Evolutionary conservation across 306 rosid species (phyloP).

Genomic region (Corylus avellana): DNA sequence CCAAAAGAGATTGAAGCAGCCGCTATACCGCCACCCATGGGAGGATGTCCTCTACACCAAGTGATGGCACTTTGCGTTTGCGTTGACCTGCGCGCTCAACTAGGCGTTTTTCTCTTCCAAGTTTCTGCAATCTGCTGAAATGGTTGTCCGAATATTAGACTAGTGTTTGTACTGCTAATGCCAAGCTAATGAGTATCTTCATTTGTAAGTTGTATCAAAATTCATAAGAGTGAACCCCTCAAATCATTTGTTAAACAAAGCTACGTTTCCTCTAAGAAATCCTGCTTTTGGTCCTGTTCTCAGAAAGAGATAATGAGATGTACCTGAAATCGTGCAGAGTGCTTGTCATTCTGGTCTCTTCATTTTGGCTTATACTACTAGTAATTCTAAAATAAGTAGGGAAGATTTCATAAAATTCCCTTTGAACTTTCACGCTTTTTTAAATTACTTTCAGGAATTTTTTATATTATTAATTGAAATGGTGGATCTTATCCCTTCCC

Average conservation of each 20-base stretch:
- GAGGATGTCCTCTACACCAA: constrained; percentile 98
- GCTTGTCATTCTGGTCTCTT: no score
- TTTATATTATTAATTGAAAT: no score
- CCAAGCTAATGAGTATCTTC: constrained; percentile 24
- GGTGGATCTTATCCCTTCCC: no score
- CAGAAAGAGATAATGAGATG: no score
- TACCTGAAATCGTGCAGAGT: no score
- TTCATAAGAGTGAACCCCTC: constrained; percentile 31
- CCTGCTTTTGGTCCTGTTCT: background rate
- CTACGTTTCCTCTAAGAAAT: background rate
- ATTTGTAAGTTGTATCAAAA: constrained; percentile 46
- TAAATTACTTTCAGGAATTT: no score
- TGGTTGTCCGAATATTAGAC: constrained; percentile 35
- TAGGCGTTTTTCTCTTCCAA: constrained; percentile 21
- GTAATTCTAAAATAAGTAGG: no score
- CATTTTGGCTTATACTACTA: no score
- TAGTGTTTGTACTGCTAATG: constrained; percentile 48
- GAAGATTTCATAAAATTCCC: no score
- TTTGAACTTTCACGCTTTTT: no score
- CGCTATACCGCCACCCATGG: constrained; percentile 99
- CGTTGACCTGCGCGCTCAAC: constrained; percentile 17
- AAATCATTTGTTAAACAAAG: constrained; percentile 25
- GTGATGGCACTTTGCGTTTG: constrained; percentile 43
- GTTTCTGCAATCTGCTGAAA: constrained; percentile 41
- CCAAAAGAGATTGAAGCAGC: constrained; percentile 98